A percentile compares a stretch with the other conserved stretches of the same genome.
phyloP scores from a whole-genome alignment of 2,329 filamentous ascomycete genomes.

The Aureobasidium sp. region DNA sequence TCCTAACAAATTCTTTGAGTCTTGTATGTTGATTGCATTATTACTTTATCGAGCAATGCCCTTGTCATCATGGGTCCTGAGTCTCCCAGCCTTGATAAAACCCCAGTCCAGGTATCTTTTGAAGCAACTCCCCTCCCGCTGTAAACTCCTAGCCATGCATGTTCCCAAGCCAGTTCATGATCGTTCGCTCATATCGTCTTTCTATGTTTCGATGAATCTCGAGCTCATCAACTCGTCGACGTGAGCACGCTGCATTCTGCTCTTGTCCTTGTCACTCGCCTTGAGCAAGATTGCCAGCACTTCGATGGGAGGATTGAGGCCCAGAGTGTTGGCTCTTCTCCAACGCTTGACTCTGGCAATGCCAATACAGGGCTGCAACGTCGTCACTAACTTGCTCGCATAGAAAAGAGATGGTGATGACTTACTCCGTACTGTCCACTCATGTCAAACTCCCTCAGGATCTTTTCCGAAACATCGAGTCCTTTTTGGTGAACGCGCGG shows the following conservation, averaged over 20 bases:
- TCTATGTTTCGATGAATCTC: constrained; percentile 35
- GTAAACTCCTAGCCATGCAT: constrained; percentile 1
- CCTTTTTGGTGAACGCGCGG: constrained; percentile 71
- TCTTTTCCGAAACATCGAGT: constrained; percentile 69
- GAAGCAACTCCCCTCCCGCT: neutral
- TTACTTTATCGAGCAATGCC: neutral
- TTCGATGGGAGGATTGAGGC: constrained; percentile 81
- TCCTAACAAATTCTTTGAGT: neutral
- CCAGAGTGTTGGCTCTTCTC: constrained; percentile 76
- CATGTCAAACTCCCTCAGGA: constrained; percentile 86
- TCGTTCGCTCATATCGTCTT: neutral
- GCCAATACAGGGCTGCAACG: constrained; percentile 74
- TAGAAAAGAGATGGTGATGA: constrained; percentile 22
- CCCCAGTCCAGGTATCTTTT: neutral
- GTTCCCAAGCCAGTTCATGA: neutral
- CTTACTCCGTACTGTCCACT: constrained; percentile 85
- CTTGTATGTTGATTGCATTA: neutral
- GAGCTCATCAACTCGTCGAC: constrained; percentile 60
- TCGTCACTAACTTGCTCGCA: neutral
- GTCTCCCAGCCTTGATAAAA: neutral
- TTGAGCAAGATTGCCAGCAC: constrained; percentile 78
- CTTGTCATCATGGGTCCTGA: neutral
- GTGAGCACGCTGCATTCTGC: constrained; percentile 58
- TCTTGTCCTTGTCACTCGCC: constrained; percentile 53
- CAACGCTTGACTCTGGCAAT: constrained; percentile 76